phyloP scores from a whole-genome alignment of 2,329 filamentous ascomycete genomes.

The Uncinocarpus reesii region DNA sequence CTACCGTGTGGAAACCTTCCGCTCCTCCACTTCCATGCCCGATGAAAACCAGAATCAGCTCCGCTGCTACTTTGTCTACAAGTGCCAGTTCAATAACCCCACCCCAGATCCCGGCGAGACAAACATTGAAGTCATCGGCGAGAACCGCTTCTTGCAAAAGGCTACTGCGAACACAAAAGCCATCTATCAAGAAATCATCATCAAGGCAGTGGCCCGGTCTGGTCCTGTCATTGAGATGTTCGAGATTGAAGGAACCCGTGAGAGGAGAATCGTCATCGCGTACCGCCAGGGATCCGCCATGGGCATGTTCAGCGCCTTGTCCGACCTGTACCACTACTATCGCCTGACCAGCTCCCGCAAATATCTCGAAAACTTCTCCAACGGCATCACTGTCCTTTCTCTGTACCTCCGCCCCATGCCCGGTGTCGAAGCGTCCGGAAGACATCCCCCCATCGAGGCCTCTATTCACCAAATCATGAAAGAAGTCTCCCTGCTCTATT shows the following conservation, averaged over 20 bases:
- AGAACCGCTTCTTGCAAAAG: constrained; percentile 90
- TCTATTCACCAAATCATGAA: constrained; percentile 99
- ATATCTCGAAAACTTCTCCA: constrained; percentile 98
- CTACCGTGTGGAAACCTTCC: constrained; percentile 95
- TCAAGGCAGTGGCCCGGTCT: constrained; percentile 69
- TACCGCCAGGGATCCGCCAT: constrained; percentile 88
- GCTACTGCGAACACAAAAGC: constrained; percentile 91
- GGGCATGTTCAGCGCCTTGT: constrained; percentile 88
- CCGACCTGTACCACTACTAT: constrained; percentile 97
- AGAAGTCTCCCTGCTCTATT: constrained; percentile 93
- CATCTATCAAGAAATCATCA: constrained; percentile 90
- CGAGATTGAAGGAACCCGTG: constrained; percentile 78
- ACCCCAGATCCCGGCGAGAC: constrained; percentile 68
- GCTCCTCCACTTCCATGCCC: constrained; percentile 72
- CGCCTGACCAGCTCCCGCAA: constrained; percentile 91
- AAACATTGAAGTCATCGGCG: constrained; percentile 79
- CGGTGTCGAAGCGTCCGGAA: constrained; percentile 44
- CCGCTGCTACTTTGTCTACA: constrained; percentile 97
- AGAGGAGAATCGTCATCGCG: constrained; percentile 89
- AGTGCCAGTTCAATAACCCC: constrained; percentile 76
- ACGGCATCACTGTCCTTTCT: constrained; percentile 94
- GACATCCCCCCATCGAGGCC: constrained; percentile 72
- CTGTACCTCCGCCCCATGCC: constrained; percentile 75
- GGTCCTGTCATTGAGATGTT: constrained; percentile 97
- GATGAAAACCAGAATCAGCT: constrained; percentile 67